A percentile compares a stretch with the other conserved stretches of the same genome.
Conservation (phyloP, 2,329 filamentous ascomycete species). For the Acrodontium crateriforme region DNA sequence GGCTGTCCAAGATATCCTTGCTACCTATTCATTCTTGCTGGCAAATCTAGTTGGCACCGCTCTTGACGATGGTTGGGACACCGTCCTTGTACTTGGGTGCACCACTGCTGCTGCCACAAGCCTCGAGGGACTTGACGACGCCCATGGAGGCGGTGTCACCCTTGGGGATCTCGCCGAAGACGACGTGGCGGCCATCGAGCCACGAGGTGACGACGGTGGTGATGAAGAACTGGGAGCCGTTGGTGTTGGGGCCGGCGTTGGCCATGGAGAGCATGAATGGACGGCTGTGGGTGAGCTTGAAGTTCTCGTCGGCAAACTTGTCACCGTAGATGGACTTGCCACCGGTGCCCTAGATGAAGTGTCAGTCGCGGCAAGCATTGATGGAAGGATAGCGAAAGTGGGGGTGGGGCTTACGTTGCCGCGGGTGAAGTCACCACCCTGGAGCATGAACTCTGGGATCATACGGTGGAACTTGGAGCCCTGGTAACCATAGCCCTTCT, state of each 20-base stretch:
- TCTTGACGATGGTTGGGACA: conserved; percentile 38
- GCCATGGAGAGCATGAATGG: conserved; percentile 96
- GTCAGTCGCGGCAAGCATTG: conserved; percentile 5
- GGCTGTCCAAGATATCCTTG: no score
- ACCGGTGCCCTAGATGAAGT: conserved; percentile 59
- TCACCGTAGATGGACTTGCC: conserved; percentile 95
- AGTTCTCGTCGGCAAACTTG: conserved; percentile 97
- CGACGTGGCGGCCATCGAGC: conserved; percentile 71
- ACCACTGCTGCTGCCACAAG: conserved; percentile 41
- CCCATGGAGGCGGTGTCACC: conserved; percentile 40
- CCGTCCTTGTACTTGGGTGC: conserved; percentile 36
- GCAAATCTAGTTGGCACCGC: conserved; percentile 26
- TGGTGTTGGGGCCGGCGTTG: conserved; percentile 94
- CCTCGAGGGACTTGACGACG: conserved; percentile 46
- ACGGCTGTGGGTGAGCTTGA: conserved; percentile 77
- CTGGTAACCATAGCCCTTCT: conserved; percentile 73
- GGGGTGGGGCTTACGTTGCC: conserved; percentile 56
- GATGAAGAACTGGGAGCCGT: conserved; percentile 62
- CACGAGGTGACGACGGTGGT: conserved; percentile 53
- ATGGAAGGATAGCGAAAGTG: not conserved
- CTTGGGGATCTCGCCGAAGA: conserved; percentile 59
- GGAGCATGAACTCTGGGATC: conserved; percentile 98
- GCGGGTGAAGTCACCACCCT: conserved; percentile 92
- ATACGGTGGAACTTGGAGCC: conserved; percentile 90
- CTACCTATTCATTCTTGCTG: no score